phyloP scores from a whole-genome alignment of 108 stramenopile genomes.

The Nitzschia sp. region DNA sequence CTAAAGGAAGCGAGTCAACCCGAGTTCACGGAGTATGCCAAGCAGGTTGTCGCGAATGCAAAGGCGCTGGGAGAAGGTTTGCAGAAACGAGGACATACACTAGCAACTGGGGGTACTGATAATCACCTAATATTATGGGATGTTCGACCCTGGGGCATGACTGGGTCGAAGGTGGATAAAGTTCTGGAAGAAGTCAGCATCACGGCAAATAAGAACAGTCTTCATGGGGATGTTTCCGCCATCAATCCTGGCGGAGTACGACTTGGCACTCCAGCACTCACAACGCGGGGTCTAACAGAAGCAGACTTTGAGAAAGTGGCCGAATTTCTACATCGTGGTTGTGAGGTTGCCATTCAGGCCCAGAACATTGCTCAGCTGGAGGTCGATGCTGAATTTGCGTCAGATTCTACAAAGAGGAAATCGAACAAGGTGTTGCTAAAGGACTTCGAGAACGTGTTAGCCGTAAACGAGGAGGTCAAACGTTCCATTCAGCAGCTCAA shows the following conservation, averaged over 20 bases:
- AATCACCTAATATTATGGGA: slow-evolving; percentile 99
- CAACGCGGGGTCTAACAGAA: slow-evolving; percentile 88
- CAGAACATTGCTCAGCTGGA: slow-evolving; percentile 65
- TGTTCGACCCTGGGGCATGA: slow-evolving; percentile 91
- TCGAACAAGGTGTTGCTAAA: slow-evolving; percentile 74
- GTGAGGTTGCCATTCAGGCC: slow-evolving; percentile 78
- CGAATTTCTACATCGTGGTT: slow-evolving; percentile 92
- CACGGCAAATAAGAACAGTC: slow-evolving; percentile 99
- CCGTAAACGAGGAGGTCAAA: slow-evolving; percentile 42
- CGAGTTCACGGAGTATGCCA: slow-evolving; percentile 88
- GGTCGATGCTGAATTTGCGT: slow-evolving; percentile 30
- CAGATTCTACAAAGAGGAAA: slow-evolving; percentile 52
- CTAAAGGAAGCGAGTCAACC: slow-evolving; percentile 92
- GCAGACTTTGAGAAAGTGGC: slow-evolving; percentile 95
- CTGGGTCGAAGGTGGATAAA: slow-evolving; percentile 97
- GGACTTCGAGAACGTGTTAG: slow-evolving; percentile 71
- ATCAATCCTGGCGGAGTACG: slow-evolving; percentile 98
- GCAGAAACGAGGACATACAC: slow-evolving; percentile 74
- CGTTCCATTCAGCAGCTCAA: slow-evolving; percentile 48
- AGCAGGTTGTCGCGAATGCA: slow-evolving; percentile 89
- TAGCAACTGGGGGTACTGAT: slow-evolving; percentile 99
- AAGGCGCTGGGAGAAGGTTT: slow-evolving; percentile 86
- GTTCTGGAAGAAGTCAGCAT: slow-evolving; percentile 94
- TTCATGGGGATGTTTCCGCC: slow-evolving; percentile 96
- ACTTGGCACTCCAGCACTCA: slow-evolving; percentile 94